A percentile compares a stretch with the other conserved stretches of the same genome.
Conservation (phyloP, 2,329 filamentous ascomycete species). For the Ophiostoma populinum region DNA sequence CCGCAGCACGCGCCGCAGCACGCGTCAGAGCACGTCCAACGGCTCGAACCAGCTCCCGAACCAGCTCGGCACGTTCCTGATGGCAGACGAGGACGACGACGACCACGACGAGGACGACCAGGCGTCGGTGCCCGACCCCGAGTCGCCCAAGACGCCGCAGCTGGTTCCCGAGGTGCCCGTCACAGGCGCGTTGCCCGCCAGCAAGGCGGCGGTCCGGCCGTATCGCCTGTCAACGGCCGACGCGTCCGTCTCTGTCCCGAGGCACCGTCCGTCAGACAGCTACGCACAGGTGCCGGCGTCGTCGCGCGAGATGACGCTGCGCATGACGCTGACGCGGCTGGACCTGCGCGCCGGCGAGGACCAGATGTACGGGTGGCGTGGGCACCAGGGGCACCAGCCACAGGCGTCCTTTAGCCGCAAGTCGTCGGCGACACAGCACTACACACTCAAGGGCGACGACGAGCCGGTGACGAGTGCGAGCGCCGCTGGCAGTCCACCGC, state of each 20-base stretch:
- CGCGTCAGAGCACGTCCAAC: not conserved
- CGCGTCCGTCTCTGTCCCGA: not conserved
- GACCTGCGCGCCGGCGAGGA: constrained; percentile 66
- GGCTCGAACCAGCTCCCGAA: constrained; percentile 26
- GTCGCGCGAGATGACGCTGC: constrained; percentile 81
- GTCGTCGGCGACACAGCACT: constrained; percentile 7
- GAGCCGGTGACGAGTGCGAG: no score
- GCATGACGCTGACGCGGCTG: constrained; percentile 84
- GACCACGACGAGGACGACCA: constrained; percentile 38
- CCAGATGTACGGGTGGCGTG: constrained; percentile 53
- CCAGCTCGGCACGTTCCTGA: constrained; percentile 1
- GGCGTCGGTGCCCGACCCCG: constrained; percentile 35
- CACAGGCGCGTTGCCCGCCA: not conserved
- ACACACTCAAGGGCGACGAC: constrained; percentile 13
- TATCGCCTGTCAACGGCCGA: constrained; percentile 8
- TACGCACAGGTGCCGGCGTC: constrained; percentile 35
- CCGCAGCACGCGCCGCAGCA: not conserved
- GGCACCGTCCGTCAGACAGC: constrained; percentile 19
- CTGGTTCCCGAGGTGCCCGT: constrained; percentile 21
- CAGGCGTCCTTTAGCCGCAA: constrained; percentile 11
- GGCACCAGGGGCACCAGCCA: constrained; percentile 11
- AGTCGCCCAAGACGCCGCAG: constrained; percentile 41
- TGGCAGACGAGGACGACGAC: constrained; percentile 19
- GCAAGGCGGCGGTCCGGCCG: constrained; percentile 8
- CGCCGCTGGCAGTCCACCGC: no score